Evolutionary conservation across 805 yeast genomes (phyloP).

Genomic region (Saccharomycopsis microspora): DNA sequence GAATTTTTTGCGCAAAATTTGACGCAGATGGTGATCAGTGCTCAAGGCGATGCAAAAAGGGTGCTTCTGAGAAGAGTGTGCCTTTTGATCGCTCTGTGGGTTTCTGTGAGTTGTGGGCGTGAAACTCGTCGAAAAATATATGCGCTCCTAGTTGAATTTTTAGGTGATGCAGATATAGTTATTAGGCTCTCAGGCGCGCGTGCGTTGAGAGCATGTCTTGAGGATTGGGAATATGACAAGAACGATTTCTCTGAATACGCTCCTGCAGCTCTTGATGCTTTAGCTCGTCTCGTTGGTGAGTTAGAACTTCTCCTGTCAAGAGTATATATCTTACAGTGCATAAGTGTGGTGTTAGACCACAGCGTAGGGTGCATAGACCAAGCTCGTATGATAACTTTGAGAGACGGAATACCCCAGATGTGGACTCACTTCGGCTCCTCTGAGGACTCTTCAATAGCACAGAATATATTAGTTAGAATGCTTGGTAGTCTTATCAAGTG

Average conservation of each 20-base stretch:
- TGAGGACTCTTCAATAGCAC: conserved; percentile 31
- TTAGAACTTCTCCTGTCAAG: conserved; percentile 64
- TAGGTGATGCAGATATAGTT: conserved; percentile 60
- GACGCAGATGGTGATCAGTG: conserved; percentile 40
- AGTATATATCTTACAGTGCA: conserved; percentile 45
- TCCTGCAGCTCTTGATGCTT: conserved; percentile 35
- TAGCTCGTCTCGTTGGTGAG: conserved; percentile 37
- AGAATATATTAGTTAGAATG: conserved; percentile 42
- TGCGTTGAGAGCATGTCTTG: conserved; percentile 55
- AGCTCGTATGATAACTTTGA: conserved; percentile 1
- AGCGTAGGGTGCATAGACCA: conserved; percentile 2
- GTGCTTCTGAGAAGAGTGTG: conserved; percentile 70
- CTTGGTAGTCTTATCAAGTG: conserved; percentile 46
- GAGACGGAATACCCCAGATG: conserved; percentile 21
- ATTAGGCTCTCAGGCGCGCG: conserved; percentile 67
- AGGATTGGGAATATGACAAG: conserved; percentile 81
- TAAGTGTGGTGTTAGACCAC: conserved; percentile 9
- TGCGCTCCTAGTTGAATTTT: conserved; percentile 38
- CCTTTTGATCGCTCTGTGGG: conserved; percentile 73
- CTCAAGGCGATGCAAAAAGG: conserved; percentile 31
- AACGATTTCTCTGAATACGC: conserved; percentile 56
- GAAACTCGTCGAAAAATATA: conserved; percentile 50
- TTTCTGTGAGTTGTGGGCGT: conserved; percentile 49
- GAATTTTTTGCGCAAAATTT: conserved; percentile 45
- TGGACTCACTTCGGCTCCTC: conserved; percentile 27